Evolutionary conservation across 1,139 yeast species (phyloP), one percentile per base, ranked within the genome.

Genomic region (Lodderomyces margitis): DNA sequence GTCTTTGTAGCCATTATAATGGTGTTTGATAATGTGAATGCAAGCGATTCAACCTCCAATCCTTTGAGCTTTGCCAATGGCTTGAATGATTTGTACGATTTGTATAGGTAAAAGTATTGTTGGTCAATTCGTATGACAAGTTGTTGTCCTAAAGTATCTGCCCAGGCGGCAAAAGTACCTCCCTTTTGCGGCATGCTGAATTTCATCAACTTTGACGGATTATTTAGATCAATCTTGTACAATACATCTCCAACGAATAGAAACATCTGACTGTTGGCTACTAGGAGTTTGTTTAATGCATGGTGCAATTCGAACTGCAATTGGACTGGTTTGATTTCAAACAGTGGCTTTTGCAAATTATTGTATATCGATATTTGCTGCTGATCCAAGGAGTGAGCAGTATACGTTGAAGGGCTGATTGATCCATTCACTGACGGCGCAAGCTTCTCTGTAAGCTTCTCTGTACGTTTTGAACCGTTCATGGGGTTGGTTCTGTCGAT

Each of bases 241-340:
- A 55, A 60, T 1, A 66, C 56, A 4, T 53, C 51, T 5, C 54
- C 52, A 11, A 63, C 45, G 3, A 67, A 37, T n/a, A 72, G 50
- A 44, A 51, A 64, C 75, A 72, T 70, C 21, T 57, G 51, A 45
- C 70, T 66, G 44, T 56, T 62, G 38, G 57, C 56, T 2, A 68
- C 71, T 15, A 53, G 45, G 10, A 68, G 50, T n/a, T 50, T 46
- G 11, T 47, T 52, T 32, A 72, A 56, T 3, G 56, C 50, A 39
- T 60, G 46, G n/a, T 54, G 48, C 23, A 70, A 60, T 21, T 57
- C 61, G 50, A 71, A 71, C 46, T 70, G 76, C 17, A 71, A 60
- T 50, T 66, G 75, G 3, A 71, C 76, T 24, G 62, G 61, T 40
- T 71, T 76, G n/a, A 72, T 51, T 9, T 58, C 60, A 48, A 69